Conservation (phyloP, 2,329 filamentous ascomycete genomes). For the Tolypocladium amazonense region DNA sequence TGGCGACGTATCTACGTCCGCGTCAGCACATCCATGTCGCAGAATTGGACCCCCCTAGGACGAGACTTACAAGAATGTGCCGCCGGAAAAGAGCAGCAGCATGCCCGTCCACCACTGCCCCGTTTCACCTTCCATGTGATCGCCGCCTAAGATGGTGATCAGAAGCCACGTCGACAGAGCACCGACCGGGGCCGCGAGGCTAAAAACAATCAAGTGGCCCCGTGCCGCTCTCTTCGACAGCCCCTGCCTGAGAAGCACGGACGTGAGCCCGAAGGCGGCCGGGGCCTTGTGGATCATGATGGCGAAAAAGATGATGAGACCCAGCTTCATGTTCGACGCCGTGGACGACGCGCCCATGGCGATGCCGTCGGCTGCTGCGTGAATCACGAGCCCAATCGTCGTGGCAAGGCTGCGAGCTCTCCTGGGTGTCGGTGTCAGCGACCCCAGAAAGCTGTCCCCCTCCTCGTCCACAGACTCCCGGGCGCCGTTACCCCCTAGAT, state of each 20-base stretch:
- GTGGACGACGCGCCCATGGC: conserved; percentile 86
- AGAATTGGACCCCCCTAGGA: neutral
- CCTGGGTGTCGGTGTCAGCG: conserved; percentile 44
- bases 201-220: conserved; percentile 82
- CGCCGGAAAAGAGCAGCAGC: conserved; percentile 86
- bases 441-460: conserved; percentile 48
- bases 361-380: conserved; percentile 89
- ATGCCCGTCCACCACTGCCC: conserved; percentile 87
- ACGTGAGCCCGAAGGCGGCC: conserved; percentile 88
- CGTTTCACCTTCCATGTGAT: conserved; percentile 43
- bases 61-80: conserved; percentile 75
- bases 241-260: conserved; percentile 81
- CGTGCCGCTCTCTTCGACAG: conserved; percentile 77
- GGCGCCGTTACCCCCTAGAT: conserved; percentile 48
- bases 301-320: conserved; percentile 86
- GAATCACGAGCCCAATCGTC: conserved; percentile 89
- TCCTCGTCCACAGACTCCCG: conserved; percentile 37
- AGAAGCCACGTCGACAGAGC: conserved; percentile 75
- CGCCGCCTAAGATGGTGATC: conserved; percentile 61
- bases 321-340: conserved; percentile 61
- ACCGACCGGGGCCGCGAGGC: conserved; percentile 77
- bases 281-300: conserved; percentile 98
- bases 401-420: conserved; percentile 62
- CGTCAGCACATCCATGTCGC: neutral
- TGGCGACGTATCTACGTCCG: conserved; percentile 71